Percentiles rank a stretch among this genome's conserved stretches.
Evolutionary conservation across 2,329 filamentous ascomycete species (phyloP).

Genomic region (Cladosporium sp.): DNA sequence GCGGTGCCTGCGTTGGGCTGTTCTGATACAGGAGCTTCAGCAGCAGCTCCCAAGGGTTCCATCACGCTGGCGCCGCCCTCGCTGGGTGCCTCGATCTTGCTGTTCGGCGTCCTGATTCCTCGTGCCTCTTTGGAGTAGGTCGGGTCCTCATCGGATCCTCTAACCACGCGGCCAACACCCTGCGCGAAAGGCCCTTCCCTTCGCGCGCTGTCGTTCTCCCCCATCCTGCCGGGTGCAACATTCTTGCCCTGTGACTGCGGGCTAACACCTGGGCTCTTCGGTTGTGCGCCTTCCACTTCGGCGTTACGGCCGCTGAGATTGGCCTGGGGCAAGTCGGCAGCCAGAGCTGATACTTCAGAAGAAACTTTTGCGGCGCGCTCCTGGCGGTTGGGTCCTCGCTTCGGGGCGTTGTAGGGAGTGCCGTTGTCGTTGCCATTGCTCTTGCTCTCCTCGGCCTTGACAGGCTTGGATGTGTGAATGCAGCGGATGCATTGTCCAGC

Average conservation of each 20-base stretch:
- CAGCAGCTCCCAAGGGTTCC: background rate
- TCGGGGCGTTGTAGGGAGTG: slow-evolving; percentile 22
- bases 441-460: slow-evolving; percentile 16
- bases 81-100: slow-evolving; percentile 16
- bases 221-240: slow-evolving; percentile 24
- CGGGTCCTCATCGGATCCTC: background rate
- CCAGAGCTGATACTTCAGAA: slow-evolving; percentile 29
- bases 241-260: slow-evolving; percentile 14
- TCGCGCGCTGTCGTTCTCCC: slow-evolving; percentile 23
- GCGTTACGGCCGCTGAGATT: slow-evolving; percentile 11
- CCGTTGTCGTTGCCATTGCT: slow-evolving; percentile 7
- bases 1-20: slow-evolving; percentile 10
- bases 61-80: slow-evolving; percentile 21
- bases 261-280: background rate
- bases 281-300: slow-evolving; percentile 14
- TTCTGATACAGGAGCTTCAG: background rate
- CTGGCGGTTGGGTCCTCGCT: slow-evolving; percentile 26
- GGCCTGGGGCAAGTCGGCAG: slow-evolving; percentile 18
- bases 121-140: slow-evolving; percentile 1
- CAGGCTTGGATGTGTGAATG: slow-evolving; percentile 24
- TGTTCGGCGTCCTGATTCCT: slow-evolving; percentile 18
- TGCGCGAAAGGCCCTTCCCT: slow-evolving; percentile 29
- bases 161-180: slow-evolving; percentile 15
- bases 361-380: slow-evolving; percentile 31
- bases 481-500: slow-evolving; percentile 27